Evolutionary conservation across 345 rosid genomes (phyloP).

Genomic region (Psidium guajava): DNA sequence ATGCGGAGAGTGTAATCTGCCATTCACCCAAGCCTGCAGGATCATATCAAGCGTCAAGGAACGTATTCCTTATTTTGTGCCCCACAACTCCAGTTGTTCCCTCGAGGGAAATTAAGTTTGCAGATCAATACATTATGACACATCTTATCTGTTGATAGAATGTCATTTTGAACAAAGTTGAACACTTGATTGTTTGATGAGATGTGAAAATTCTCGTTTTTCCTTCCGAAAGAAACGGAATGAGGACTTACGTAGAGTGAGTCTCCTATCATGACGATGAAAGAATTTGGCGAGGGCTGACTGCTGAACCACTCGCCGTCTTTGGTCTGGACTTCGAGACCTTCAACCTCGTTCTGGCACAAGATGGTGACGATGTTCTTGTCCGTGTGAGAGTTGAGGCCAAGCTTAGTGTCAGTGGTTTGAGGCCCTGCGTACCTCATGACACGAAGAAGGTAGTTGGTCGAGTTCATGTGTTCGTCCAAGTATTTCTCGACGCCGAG

Average conservation of each 20-base stretch:
- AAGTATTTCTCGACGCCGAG: constrained; percentile 31
- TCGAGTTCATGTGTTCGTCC: constrained; percentile 50
- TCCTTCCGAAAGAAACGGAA: not conserved
- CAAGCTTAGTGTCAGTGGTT: constrained; percentile 34
- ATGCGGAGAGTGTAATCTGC: constrained; percentile 38
- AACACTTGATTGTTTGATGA: not conserved
- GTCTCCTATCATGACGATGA: constrained; percentile 48
- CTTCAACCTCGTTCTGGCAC: constrained; percentile 51
- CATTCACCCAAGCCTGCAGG: constrained; percentile 58
- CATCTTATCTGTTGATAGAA: not conserved
- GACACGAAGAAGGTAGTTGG: constrained; percentile 37
- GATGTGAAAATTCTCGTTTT: not conserved
- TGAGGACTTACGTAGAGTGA: constrained; percentile 27
- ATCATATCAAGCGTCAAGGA: not conserved
- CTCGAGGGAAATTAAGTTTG: not conserved
- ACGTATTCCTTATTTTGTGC: not conserved
- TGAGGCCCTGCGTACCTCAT: constrained; percentile 52
- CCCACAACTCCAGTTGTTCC: not conserved
- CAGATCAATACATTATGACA: not conserved
- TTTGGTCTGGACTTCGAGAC: constrained; percentile 36
- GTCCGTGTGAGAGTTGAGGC: constrained; percentile 36
- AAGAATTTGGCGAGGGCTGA: constrained; percentile 42
- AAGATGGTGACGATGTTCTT: constrained; percentile 53
- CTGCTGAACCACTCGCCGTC: constrained; percentile 38
- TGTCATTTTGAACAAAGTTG: not conserved